Evolutionary conservation across 768 basidiomycete genomes (phyloP).

Genomic region (Mycena latifolia): DNA sequence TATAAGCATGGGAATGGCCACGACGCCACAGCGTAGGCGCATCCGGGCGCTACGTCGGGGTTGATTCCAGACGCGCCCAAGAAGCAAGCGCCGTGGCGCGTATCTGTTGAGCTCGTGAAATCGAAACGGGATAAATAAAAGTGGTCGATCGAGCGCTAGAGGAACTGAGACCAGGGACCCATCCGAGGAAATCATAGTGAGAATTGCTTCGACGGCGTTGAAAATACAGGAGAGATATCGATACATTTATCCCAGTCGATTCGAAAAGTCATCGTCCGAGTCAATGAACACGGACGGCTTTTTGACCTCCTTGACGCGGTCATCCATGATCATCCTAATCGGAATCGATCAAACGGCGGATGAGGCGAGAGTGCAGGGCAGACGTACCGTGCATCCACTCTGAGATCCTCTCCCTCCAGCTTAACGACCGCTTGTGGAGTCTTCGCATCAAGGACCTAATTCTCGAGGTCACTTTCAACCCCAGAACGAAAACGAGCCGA

Average conservation of each 20-base stretch:
- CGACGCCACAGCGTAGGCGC: no score
- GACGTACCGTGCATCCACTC: slow-evolving; percentile 86
- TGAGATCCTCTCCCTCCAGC: slow-evolving; percentile 92
- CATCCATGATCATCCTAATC: slow-evolving; percentile 91
- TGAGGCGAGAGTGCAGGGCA: neutral
- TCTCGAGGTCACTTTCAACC: neutral
- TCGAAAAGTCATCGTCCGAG: slow-evolving; percentile 59
- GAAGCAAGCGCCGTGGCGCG: no score
- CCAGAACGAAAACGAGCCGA: no score
- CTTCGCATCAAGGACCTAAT: slow-evolving; percentile 92
- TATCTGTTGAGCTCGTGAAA: no score
- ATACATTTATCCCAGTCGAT: slow-evolving; percentile 26
- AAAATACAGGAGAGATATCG: neutral
- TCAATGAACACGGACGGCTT: slow-evolving; percentile 72
- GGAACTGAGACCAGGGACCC: no score
- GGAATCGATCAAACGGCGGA: slow-evolving; percentile 17
- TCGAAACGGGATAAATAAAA: no score
- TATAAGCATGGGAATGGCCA: no score
- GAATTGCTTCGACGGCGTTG: neutral
- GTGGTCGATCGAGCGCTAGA: no score
- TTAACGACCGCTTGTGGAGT: slow-evolving; percentile 87
- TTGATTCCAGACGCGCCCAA: no score
- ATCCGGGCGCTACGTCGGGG: no score
- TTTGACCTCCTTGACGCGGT: slow-evolving; percentile 69
- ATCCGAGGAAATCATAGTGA: no score